phyloP scores from a whole-genome alignment of 805 yeast genomes.

The Ogataea nonfermentans region DNA sequence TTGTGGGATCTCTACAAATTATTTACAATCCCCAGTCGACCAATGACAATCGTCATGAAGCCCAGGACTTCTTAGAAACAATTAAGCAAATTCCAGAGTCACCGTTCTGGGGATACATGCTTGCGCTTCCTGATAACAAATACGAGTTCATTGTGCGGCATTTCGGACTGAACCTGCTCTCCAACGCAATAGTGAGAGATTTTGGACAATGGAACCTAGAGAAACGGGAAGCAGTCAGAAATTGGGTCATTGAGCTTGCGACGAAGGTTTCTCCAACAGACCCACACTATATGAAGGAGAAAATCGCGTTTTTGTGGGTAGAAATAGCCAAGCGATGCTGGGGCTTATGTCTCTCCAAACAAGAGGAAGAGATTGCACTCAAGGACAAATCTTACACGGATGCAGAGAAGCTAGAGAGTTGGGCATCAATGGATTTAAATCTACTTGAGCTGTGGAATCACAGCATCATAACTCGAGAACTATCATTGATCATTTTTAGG shows the following conservation, averaged over 20 bases:
- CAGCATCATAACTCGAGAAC: conserved; percentile 63
- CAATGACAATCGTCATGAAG: conserved; percentile 53
- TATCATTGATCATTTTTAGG: conserved; percentile 73
- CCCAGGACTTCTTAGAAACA: conserved; percentile 66
- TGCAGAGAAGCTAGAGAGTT: conserved; percentile 60
- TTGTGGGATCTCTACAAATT: conserved; percentile 71
- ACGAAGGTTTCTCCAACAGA: conserved; percentile 57
- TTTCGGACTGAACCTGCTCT: conserved; percentile 80
- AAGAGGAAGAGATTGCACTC: conserved; percentile 20
- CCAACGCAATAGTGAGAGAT: conserved; percentile 60
- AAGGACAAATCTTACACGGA: conserved; percentile 33
- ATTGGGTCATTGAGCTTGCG: conserved; percentile 83
- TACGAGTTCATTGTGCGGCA: conserved; percentile 76
- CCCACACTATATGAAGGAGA: conserved; percentile 88
- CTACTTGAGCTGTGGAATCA: conserved; percentile 72
- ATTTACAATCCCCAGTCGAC: conserved; percentile 66
- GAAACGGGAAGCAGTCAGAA: conserved; percentile 65
- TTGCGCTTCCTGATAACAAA: conserved; percentile 63
- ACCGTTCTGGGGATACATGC: conserved; percentile 89
- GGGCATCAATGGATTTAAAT: conserved; percentile 85
- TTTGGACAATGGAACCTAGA: conserved; percentile 55
- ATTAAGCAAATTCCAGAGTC: conserved; percentile 78
- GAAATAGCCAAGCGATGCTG: conserved; percentile 86
- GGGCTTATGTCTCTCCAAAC: conserved; percentile 64
- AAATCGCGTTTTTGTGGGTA: conserved; percentile 88